Evolutionary conservation across 306 rosid species (phyloP).

Genomic region (Boehmeria nivea): DNA sequence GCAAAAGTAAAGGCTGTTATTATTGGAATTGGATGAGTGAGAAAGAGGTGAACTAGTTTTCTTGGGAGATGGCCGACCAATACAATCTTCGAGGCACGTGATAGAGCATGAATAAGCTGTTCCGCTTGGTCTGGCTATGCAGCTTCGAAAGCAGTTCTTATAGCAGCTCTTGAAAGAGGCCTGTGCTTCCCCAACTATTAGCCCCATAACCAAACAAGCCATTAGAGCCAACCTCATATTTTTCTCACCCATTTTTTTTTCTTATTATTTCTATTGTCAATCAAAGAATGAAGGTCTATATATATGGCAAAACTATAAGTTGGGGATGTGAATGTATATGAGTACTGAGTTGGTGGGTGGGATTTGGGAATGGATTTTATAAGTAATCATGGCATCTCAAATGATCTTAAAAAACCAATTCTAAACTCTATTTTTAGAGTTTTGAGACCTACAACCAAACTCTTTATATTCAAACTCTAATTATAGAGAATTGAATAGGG

Average conservation of each 20-base stretch:
- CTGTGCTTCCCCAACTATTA: conserved; percentile 5
- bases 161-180: conserved; percentile 34
- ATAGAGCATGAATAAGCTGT: conserved; percentile 27
- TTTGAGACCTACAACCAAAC: no score
- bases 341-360: not conserved
- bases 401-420: no score
- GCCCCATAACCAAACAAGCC: conserved; percentile 8
- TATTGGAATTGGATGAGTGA: not conserved
- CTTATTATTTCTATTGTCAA: no score
- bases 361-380: not conserved
- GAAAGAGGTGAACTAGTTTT: not conserved
- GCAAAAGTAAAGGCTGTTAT: conserved; percentile 23
- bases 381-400: no score
- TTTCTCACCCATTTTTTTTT: not conserved
- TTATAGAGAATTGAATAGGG: no score
- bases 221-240: not conserved
- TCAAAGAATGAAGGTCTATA: not conserved
- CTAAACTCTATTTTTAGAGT: no score
- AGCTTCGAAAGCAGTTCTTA: conserved; percentile 31
- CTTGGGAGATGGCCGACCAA: not conserved
- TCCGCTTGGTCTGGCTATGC: conserved; percentile 25
- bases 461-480: no score
- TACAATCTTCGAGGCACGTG: conserved; percentile 36
- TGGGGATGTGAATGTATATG: no score
- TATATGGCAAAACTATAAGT: no score